These are phyloP conservation scores for Phytophthora sp. DNA, from an alignment of 352 stramenopile genomes.

Conservation along the genomic window DNA sequence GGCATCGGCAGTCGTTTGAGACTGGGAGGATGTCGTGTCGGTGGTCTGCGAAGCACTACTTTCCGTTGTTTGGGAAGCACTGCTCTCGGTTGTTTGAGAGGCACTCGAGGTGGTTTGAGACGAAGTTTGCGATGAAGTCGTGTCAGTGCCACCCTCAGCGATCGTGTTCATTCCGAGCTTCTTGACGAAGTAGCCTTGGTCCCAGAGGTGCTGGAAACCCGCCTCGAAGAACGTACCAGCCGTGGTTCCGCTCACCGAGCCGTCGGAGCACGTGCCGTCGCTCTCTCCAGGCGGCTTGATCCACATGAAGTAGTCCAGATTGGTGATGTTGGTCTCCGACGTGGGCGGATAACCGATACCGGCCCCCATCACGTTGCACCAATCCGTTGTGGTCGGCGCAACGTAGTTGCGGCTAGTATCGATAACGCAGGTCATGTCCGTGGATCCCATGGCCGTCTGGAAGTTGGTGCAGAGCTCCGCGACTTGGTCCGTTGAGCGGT, in stretches of 20 bases:
- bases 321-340: slow-evolving; percentile 44
- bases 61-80: slow-evolving; percentile 13
- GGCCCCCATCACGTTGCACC: slow-evolving; percentile 55
- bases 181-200: slow-evolving; percentile 65
- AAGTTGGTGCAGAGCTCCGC: slow-evolving; percentile 45
- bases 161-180: slow-evolving; percentile 29
- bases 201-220: slow-evolving; percentile 63
- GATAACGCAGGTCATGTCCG: slow-evolving; percentile 39
- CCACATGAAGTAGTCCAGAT: slow-evolving; percentile 81
- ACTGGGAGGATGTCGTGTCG: slow-evolving; percentile 12
- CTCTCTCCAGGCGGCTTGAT: slow-evolving; percentile 73
- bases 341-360: slow-evolving; percentile 59
- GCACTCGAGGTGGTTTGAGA: slow-evolving; percentile 8
- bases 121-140: slow-evolving; percentile 7
- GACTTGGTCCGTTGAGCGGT: slow-evolving; percentile 47
- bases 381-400: slow-evolving; percentile 36
- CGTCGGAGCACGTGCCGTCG: slow-evolving; percentile 53
- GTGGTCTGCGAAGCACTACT: neutral
- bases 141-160: slow-evolving; percentile 19
- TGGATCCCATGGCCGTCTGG: slow-evolving; percentile 38
- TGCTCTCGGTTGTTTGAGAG: slow-evolving; percentile 11
- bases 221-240: slow-evolving; percentile 66
- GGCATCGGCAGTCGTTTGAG: slow-evolving; percentile 4
- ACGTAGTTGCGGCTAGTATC: slow-evolving; percentile 51
- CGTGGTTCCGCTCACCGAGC: slow-evolving; percentile 29